phyloP scores from a whole-genome alignment of 805 yeast genomes.

The Kodamaea jinghongensis region DNA sequence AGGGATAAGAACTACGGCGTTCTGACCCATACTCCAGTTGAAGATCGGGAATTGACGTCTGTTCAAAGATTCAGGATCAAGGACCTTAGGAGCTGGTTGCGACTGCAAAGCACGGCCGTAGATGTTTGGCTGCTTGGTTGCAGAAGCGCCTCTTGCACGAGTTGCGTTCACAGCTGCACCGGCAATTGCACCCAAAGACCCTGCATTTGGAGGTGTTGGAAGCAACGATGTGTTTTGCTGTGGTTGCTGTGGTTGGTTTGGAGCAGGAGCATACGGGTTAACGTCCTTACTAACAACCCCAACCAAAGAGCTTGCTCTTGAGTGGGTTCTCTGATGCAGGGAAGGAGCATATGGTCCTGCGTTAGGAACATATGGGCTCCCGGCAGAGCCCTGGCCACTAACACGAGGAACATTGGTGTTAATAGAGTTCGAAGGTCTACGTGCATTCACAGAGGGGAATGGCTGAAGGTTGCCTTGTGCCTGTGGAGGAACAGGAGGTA shows the following conservation, averaged over 20 bases:
- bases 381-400: constrained; percentile 20
- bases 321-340: constrained; percentile 32
- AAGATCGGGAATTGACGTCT: constrained; percentile 74
- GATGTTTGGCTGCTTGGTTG: constrained; percentile 15
- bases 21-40: constrained; percentile 49
- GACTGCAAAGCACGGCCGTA: constrained; percentile 11
- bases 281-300: constrained; percentile 38
- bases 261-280: constrained; percentile 42
- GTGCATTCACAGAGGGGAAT: constrained; percentile 10
- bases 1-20: constrained; percentile 29
- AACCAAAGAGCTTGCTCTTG: constrained; percentile 39
- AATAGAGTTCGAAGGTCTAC: constrained; percentile 14
- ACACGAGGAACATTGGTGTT: constrained; percentile 26
- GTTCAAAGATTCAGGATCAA: constrained; percentile 53
- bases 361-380: constrained; percentile 43
- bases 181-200: constrained; percentile 10
- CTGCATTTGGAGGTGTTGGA: constrained; percentile 8
- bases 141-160: constrained; percentile 26
- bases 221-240: constrained; percentile 3
- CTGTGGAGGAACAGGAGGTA: not conserved
- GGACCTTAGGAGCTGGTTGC: constrained; percentile 27
- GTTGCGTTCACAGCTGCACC: constrained; percentile 9
- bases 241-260: constrained; percentile 10
- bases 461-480: constrained; percentile 7
- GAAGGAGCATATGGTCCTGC: constrained; percentile 46